Evolutionary conservation across 371 early-diverging fungal species (phyloP), one percentile per base, ranked within the genome.

Genomic region (Encephalitozoon hellem): DNA sequence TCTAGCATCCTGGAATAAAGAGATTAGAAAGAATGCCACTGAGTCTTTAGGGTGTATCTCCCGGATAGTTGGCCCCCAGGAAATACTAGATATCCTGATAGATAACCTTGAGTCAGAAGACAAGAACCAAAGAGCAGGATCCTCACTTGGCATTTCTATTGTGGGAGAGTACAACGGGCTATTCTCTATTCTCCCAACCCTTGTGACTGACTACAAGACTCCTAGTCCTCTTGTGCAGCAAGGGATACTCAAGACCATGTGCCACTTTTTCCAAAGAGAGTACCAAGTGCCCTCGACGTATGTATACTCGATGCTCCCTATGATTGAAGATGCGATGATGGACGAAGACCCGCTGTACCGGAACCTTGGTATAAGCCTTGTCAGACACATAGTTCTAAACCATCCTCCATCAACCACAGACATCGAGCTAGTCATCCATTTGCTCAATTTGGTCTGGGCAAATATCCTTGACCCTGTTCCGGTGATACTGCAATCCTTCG

Each of bases 51-150:
- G 95, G 70, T 93, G 93, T 82, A 94, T 96, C 82, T 94, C 97
- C 79, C 91, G 92, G 81, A 95, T 94, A n/a, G 94, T 95, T 81
- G 95, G 96, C 21, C 96, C 96, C 2, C 97, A 96, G 84, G 96
- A 96, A 85, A 95, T 96, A 0, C 83, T 96, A 55, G 92, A 94
- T 39, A 95, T 95, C 4, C 84, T 95, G 72, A 87, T 95, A 15
- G 94, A 93, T 86, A 94, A 94, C 84, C 87, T 96, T 64, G 94
- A 94, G 82, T 95, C 94, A 8, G 94, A 94, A 84, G 94, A 95
- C 77, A 93, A 95, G 81, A 94, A 94, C 85, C 93, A 91, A 81
- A 92, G 96, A 87, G 93, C 94, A 53, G 95, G 95, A 86, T 94
- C 95, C 0, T 94, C 94, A 0, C 92, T 94, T 11, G 95, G 95